Evolutionary conservation across 2,329 filamentous ascomycete genomes (phyloP).

Genomic region (Neofusicoccum ribis): DNA sequence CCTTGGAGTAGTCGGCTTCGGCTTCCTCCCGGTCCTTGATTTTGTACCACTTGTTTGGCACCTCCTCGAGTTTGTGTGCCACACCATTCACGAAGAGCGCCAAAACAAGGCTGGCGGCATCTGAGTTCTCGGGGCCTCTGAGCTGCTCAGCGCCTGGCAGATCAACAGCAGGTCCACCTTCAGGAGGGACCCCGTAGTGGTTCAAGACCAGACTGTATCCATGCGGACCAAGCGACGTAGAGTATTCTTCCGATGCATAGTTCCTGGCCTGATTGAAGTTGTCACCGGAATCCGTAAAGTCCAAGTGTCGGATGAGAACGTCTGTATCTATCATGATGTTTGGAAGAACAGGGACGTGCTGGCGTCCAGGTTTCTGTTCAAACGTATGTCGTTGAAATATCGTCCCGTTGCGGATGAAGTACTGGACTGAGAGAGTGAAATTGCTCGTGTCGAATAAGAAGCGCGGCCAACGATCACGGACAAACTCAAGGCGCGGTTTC

Average conservation of each 20-base stretch:
- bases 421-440: not conserved
- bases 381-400: slow-evolving; percentile 7
- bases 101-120: not conserved
- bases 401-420: not conserved
- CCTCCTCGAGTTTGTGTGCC: not conserved
- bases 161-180: not conserved
- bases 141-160: not conserved
- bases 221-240: not conserved
- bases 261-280: not conserved
- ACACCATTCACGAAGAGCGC: not conserved
- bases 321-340: slow-evolving; percentile 4
- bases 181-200: not conserved
- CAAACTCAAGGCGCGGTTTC: not conserved
- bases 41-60: slow-evolving; percentile 11
- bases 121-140: not conserved
- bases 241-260: not conserved
- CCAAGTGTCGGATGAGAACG: not conserved
- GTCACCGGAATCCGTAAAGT: not conserved
- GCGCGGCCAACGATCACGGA: slow-evolving; percentile 7
- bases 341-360: not conserved
- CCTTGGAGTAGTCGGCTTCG: not conserved
- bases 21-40: not conserved
- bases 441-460: not conserved
- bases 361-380: not conserved
- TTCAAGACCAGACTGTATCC: not conserved